Evolutionary conservation across 225 moss, liverwort and hornwort species (phyloP).

Genomic region (Takakia lepidozioides): DNA sequence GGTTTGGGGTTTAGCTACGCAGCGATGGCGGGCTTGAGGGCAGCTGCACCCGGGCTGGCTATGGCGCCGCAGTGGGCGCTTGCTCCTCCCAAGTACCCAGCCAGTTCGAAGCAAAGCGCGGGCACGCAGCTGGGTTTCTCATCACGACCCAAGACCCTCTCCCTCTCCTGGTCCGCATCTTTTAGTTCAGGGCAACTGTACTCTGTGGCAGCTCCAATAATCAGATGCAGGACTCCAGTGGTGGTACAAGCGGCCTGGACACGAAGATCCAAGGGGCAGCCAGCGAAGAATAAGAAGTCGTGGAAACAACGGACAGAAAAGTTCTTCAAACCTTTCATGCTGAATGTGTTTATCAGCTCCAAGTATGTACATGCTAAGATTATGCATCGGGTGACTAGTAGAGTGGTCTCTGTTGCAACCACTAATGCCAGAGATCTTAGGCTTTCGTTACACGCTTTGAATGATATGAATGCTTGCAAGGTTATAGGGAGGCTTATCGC

Average conservation of each 20-base stretch:
- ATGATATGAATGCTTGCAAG: slow-evolving; percentile 73
- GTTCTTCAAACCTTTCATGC: slow-evolving; percentile 86
- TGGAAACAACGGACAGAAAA: slow-evolving; percentile 96
- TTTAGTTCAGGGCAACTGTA: too few relatives aligned
- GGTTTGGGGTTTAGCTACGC: too few relatives aligned
- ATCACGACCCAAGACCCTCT: too few relatives aligned
- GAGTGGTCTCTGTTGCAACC: slow-evolving; percentile 81
- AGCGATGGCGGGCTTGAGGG: too few relatives aligned
- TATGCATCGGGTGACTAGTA: slow-evolving; percentile 85
- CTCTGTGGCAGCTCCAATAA: too few relatives aligned
- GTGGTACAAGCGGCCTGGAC: slow-evolving; percentile 90
- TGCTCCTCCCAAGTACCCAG: too few relatives aligned
- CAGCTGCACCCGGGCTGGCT: too few relatives aligned
- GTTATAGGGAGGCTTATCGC: slow-evolving; percentile 79
- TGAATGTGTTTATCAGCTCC: slow-evolving; percentile 81
- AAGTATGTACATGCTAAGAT: slow-evolving; percentile 95
- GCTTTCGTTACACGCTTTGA: slow-evolving; percentile 61
- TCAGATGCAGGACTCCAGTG: too few relatives aligned
- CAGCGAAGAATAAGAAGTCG: slow-evolving; percentile 59
- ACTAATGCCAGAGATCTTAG: slow-evolving; percentile 79
- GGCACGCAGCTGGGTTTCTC: too few relatives aligned
- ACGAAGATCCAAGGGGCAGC: slow-evolving; percentile 64
- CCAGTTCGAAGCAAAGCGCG: too few relatives aligned
- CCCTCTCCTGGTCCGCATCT: too few relatives aligned
- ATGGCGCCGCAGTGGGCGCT: too few relatives aligned